Base-by-base conservation (phyloP, 2,329 filamentous ascomycete species). In the Geoglossum cookeanum region DNA sequence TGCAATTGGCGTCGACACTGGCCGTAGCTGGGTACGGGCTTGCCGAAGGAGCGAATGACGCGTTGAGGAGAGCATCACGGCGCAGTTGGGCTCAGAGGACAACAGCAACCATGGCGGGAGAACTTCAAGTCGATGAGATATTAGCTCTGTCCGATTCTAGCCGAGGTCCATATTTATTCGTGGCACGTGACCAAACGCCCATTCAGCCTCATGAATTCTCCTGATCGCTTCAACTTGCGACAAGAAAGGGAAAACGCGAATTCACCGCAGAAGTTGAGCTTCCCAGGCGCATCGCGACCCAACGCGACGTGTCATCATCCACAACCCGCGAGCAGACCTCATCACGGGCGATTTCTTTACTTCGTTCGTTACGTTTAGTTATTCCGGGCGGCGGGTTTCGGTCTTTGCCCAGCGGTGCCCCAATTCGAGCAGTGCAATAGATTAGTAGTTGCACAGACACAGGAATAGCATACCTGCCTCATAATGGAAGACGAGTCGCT, bases 401-500 rank as follows among this genome's bases (percentile, higher is more conserved):
- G n/a, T n/a, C 39, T 13, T 42, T 13, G 39, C 39, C 7, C 39
- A 42, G 39, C 39, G 13, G 6, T 9, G 13, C 5, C 39, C 3
- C 8, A 42, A 9, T 7, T 42, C 3, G 39, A 42, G 39, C 7
- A 42, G 39, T 15, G n/a, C 39, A 42, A 15, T 42, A 9, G n/a
- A 13, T 3, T n/a, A 15, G 39, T 33, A 52, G 29, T 32, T 52
- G 27, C 32, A 52, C 58, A 59, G 59, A 56, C 32, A 52, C 59
- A 59, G 59, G 56, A 62, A 63, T 64, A 61, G 51, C 58, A 55
- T 57, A 59, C 60, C 33, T 59, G 63, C 60, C 61, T 64, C 66
- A 71, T 66, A 57, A 83, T 83, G 80, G 80, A 83, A 60, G 78
- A 78, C 61, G 71, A 74, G 62, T 72, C 75, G 60, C 69, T 74